Base-by-base conservation (phyloP, 2,329 filamentous ascomycete genomes). In the Camptophora hylomeconis region DNA sequence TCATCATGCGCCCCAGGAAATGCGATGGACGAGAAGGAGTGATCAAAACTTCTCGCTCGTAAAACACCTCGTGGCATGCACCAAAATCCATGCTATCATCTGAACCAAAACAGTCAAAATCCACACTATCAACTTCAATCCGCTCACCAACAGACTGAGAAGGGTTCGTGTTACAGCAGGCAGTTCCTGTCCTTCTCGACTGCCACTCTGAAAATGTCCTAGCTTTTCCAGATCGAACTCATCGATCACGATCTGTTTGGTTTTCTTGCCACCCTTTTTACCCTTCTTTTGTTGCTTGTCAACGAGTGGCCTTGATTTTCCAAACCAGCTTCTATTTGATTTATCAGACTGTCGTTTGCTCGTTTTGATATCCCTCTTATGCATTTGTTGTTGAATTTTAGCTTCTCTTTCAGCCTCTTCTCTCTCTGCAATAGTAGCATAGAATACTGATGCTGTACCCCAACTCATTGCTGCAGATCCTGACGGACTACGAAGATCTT, bases 221-320 rank as follows among this genome's bases (percentile, higher is more conserved):
- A 62, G 57, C 21, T 53, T 57, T 25, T 60, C 58, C 6, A 61
- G 45, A 39, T 62, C 58, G 24, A 61, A 56, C 31, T 62, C 57
- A 24, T 57, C 51, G 20, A 58, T 39, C 3, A 53, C 39, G 24
- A 57, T 43, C 32, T 54, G 39, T 22, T 50, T 42, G 17, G 40
- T 47, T 36, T 56, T 51, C 18, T 35, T 37, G 17, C 37, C 40
- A 25, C 30, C 36, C 18, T 35, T 35, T 11, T 22, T 25, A 9
- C 17, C 26, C 22, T 34, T 37, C 8, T 23, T 44, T 30, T 39
- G 22, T 26, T 39, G 38, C 5, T 27, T 17, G 16, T 41, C 45
- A 7, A 28, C 26, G 26, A 25, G 19, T 19, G 13, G 28, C 22
- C 28, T 39, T 14, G 8, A 31, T 17, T 15, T 29, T 10, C 39